Base-by-base conservation (phyloP, 2,329 filamentous ascomycete genomes). In the Epichloe typhina region DNA sequence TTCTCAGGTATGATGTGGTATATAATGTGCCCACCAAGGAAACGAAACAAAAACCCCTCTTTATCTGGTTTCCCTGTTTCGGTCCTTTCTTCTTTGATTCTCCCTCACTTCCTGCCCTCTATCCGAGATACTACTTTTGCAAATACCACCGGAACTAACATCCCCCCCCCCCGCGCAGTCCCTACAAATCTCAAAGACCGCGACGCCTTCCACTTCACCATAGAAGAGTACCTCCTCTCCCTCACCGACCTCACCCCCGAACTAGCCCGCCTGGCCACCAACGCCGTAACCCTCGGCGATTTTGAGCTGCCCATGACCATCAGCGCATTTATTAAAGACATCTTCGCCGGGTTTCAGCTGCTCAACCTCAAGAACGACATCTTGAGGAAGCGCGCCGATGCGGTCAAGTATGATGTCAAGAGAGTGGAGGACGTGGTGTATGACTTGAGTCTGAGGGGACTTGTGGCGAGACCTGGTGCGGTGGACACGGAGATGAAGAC, bases 341-440 rank as follows among this genome's bases (percentile, higher is more conserved):
- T 98, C 38, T 91, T 95, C 61, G 88, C 90, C 3, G 93, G 91
- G 15, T 98, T 98, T 71, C 93, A 97, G 76, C 80, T 97, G 58
- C 79, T 98, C 58, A 98, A 98, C 66, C 75, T 98, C 59, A 97
- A 97, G 76, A 98, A 98, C 62, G 93, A 98, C 66, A 82, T 83
- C 21, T 70, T 98, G 62, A 79, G 93, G 53, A 88, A 89, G 71
- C 79, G 88, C 55, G 88, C 88, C 51, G 93, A 98, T 69, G 86
- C 84, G 5, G 86, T 98, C 68, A 98, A 98, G 75, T 98, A 98
- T 65, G 84, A 86, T 61, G 88, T 98, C 62, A 98, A 97, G 76
- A 91, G 95, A 66, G 88, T 96, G 12, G 93, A 98, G 73, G 93
- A 97, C 64, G 89, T 98, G 12, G 91, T 97, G 47, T 98, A 98